phyloP scores from a whole-genome alignment of 257 asterid genomes.

The Rauvolfia tetraphylla region DNA sequence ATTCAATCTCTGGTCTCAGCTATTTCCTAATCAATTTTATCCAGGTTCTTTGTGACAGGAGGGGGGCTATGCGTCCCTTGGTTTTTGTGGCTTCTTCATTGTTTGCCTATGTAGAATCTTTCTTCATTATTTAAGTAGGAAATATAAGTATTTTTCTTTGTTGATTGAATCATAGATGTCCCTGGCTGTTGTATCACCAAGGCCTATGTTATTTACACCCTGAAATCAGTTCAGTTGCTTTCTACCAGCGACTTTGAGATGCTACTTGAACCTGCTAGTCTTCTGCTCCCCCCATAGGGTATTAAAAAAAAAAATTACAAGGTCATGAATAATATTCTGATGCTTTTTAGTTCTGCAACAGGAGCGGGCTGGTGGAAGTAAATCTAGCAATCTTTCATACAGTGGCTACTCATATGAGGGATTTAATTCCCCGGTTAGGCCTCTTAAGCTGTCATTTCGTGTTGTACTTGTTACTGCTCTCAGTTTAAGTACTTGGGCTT shows the following conservation, averaged over 20 bases:
- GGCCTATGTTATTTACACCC: not conserved
- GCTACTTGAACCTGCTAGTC: not conserved
- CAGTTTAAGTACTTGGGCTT: not conserved
- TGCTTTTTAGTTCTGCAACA: constrained; percentile 32
- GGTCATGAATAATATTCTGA: constrained; percentile 3
- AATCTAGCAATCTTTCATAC: constrained; percentile 41
- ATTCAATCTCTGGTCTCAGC: not conserved
- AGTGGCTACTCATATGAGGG: constrained; percentile 48
- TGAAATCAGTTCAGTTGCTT: constrained; percentile 3
- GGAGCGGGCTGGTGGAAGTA: constrained; percentile 71
- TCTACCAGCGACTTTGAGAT: constrained; percentile 3
- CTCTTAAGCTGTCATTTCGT: constrained; percentile 16
- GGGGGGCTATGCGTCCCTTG: not conserved
- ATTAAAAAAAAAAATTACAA: not conserved
- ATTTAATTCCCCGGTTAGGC: constrained; percentile 66
- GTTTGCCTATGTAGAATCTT: no score
- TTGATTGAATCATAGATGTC: no score
- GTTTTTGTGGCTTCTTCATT: no score
- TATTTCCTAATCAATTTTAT: not conserved
- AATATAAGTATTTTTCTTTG: no score
- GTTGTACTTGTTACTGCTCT: constrained; percentile 14
- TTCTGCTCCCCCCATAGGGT: not conserved
- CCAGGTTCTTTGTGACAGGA: not conserved
- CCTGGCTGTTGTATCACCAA: no score
- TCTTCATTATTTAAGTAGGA: no score